Evolutionary conservation across 495 filamentous ascomycete species (phyloP), one percentile per base, ranked within the genome.

Genomic region (Mytilinidion resinicola): DNA sequence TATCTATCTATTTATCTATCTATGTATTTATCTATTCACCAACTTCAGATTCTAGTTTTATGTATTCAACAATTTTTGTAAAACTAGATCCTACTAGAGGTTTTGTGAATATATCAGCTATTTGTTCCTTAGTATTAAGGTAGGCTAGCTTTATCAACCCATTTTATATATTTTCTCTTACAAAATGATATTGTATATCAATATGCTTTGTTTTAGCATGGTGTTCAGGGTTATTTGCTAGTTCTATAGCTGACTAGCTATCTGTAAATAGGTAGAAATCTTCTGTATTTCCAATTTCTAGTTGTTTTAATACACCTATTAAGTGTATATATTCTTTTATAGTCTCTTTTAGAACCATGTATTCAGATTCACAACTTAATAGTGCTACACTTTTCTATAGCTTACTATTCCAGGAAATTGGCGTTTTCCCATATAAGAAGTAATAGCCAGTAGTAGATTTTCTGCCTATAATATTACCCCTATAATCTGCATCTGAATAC

Each of bases 321-420:
- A 65, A 46, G 38, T 62, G 62, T 50, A 64, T 62, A 39, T 37
- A 39, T 64, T 64, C 59, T 62, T 64, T 62, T 15, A 43, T 61
- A 34, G 42, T 36, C 57, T 64, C 61, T 48, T 62, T 62, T 57
- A 64, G 41, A 46, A 43, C 52, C 14, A 64, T 62, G 62, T 62
- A 62, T 62, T 62, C 15, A 10, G 47, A 30, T 44, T 30, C 6
- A 30, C 25, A 30, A 30, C 25, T 30, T 3, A 6, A 30, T 30
- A 30, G 25, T 30, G 6, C 25, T 30, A 30, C 6, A 30, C 3
- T 3, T 30, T 30, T 30, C 25, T 30, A 30, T 30, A 30, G 25
- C 6, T 30, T 30, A 30, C 25, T 30, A 30, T 30, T 30, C 25
- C 6, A 30, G 25, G 3, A 3, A 30, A 30, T 30, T 3, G 25